Evolutionary conservation across 345 rosid genomes (phyloP).

Genomic region (Cardamine occulta): DNA sequence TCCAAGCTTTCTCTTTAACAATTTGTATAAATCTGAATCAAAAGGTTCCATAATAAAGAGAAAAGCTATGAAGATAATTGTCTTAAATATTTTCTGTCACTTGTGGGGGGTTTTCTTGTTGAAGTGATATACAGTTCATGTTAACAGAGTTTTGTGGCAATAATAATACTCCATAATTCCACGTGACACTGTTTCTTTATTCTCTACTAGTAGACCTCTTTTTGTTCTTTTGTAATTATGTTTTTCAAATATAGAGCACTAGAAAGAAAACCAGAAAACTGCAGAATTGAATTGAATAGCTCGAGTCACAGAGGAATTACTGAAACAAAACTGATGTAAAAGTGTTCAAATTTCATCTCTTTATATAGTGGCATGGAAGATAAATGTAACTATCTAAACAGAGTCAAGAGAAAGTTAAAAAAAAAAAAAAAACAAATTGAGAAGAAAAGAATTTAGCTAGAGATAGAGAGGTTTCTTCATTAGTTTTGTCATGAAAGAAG

Average conservation of each 20-base stretch:
- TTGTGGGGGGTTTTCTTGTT: constrained; percentile 1
- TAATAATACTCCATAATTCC: constrained; percentile 38
- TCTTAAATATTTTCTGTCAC: constrained; percentile 24
- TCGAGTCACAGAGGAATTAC: background rate
- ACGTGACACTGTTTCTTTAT: constrained; percentile 29
- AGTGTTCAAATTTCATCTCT: background rate
- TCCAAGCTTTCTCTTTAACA: background rate
- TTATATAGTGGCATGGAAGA: constrained; percentile 22
- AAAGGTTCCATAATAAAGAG: constrained; percentile 28
- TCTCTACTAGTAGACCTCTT: background rate
- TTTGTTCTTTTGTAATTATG: background rate
- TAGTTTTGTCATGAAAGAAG: constrained; percentile 15
- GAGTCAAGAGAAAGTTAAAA: background rate
- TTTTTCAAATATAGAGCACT: constrained; percentile 21
- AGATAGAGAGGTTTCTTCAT: background rate
- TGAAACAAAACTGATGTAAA: constrained; percentile 1
- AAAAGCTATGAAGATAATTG: constrained; percentile 31
- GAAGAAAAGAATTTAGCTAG: background rate
- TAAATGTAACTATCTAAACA: background rate
- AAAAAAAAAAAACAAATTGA: background rate
- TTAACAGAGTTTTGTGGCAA: constrained; percentile 35
- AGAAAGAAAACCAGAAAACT: constrained; percentile 31
- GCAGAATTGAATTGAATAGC: constrained; percentile 13
- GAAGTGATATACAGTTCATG: constrained; percentile 42
- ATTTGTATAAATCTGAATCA: constrained; percentile 33